Base-by-base conservation (phyloP, 2,329 filamentous ascomycete species). In the Fusarium oligoseptatum region DNA sequence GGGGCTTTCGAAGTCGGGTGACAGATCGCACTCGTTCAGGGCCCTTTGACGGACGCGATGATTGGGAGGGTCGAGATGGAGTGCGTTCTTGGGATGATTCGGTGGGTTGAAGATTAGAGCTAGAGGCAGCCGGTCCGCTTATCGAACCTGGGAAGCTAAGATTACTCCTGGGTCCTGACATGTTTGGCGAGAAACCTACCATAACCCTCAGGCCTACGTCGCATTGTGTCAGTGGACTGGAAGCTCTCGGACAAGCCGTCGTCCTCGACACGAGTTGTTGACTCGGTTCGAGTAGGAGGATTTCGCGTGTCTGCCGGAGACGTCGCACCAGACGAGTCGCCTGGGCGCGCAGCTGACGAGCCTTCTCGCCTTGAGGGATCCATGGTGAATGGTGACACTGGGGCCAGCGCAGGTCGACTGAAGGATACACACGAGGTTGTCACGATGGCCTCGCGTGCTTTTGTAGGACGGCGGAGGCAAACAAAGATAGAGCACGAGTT, bases 1-100 rank as follows among this genome's bases (percentile, higher is more conserved):
- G 84, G 20, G 95, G 95, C 81, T 96, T 97, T 81, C 90, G 92
- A 15, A 91, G 87, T 74, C 88, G 87, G 27, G 83, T 76, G 34
- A 80, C 81, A 55, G 84, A 83, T 77, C 87, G 87, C 71, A 86
- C 84, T 75, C 88, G 85, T 64, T 90, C 88, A 41, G 66, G 85
- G 79, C 52, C 82, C 81, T 76, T 85, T 72, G 79, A 86, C 78
- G 63, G 87, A 85, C 69, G 90, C 32, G 77, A 67, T 9, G 77
- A 58, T 36, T 74, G 79, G 22, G 77, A 72, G 66, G 84, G 77
- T 43, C 82, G 80, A 68, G 84, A 77, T 63, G 62, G 64, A 57
- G 83, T 72, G 67, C 84, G 81, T 60, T 88, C 85, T 75, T 82
- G 82, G 17, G 79, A 78, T 43, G 83, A 68, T 58, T 87, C 84